Conservation (phyloP, 2,329 filamentous ascomycete species). For the Curvularia verruculosa region DNA sequence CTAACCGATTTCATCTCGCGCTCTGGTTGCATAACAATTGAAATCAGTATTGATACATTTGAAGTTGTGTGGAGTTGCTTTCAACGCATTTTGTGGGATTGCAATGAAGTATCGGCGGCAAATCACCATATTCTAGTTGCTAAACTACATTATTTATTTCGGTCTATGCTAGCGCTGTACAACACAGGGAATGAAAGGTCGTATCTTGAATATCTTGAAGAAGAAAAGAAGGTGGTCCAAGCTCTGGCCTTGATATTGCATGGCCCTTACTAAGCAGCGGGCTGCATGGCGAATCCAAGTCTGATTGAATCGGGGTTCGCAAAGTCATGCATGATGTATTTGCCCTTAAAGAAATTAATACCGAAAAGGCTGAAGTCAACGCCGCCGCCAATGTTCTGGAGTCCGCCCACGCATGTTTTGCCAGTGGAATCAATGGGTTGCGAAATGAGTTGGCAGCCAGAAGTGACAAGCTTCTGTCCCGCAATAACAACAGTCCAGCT, state of each 20-base stretch:
- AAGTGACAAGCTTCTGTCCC: neutral
- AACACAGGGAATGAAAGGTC: neutral
- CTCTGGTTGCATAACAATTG: too few species aligned
- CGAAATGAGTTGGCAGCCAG: neutral
- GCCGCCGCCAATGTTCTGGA: slow-evolving; percentile 1
- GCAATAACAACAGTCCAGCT: neutral
- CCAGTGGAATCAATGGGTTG: neutral
- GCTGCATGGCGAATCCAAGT: neutral
- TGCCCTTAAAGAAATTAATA: neutral
- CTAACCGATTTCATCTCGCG: too few species aligned
- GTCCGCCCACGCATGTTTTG: neutral
- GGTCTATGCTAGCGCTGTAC: neutral
- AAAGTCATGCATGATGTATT: neutral
- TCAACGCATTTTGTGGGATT: neutral
- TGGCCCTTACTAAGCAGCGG: neutral
- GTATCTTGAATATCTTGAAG: neutral
- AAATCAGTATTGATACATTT: too few species aligned
- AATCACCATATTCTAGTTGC: neutral
- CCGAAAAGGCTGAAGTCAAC: slow-evolving; percentile 3
- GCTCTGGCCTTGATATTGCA: neutral
- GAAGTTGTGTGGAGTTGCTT: too few species aligned
- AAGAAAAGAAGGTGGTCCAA: neutral
- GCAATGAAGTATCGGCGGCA: neutral
- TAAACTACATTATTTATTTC: neutral
- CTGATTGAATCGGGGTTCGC: neutral